Percentiles rank a stretch among this genome's conserved stretches.
phyloP scores from a whole-genome alignment of 2,329 filamentous ascomycete genomes.

The Cladosporium oxysporum region DNA sequence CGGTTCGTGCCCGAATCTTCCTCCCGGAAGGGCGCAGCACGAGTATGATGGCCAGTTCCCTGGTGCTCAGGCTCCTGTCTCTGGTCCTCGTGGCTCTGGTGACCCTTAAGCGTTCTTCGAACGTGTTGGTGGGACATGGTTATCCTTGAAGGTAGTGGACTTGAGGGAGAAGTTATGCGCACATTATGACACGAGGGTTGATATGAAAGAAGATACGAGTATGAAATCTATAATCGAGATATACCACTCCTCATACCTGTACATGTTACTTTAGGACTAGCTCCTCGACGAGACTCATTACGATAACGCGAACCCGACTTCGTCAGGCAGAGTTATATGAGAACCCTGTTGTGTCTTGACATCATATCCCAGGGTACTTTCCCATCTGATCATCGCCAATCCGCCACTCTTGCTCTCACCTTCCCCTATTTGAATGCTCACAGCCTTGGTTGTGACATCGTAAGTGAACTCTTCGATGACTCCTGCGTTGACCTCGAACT shows the following conservation, averaged over 20 bases:
- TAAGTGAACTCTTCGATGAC: slow-evolving; percentile 45
- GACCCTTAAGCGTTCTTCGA: background rate
- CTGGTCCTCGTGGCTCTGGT: slow-evolving; percentile 13
- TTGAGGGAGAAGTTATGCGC: background rate
- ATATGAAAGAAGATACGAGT: background rate
- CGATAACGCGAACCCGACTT: background rate
- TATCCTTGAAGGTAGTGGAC: background rate
- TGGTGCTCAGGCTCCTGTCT: slow-evolving; percentile 19
- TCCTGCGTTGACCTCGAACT: slow-evolving; percentile 48
- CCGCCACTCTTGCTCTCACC: slow-evolving; percentile 4
- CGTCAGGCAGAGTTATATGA: background rate
- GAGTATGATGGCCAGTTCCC: slow-evolving; percentile 23
- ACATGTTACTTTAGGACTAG: background rate
- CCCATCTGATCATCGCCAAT: slow-evolving; percentile 9
- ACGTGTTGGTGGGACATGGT: background rate
- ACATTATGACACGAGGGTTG: background rate
- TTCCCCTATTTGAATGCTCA: slow-evolving; percentile 21
- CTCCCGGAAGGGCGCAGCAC: slow-evolving; percentile 23
- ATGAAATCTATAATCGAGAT: background rate
- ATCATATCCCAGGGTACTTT: slow-evolving; percentile 1
- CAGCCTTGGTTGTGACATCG: slow-evolving; percentile 32
- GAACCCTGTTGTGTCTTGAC: background rate
- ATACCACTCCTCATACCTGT: background rate
- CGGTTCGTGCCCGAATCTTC: slow-evolving; percentile 26
- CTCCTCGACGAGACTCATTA: background rate